These are phyloP conservation scores for Hypoxylon rubiginosum DNA, from an alignment of 2,329 filamentous ascomycete species.

Conservation along the genomic window DNA sequence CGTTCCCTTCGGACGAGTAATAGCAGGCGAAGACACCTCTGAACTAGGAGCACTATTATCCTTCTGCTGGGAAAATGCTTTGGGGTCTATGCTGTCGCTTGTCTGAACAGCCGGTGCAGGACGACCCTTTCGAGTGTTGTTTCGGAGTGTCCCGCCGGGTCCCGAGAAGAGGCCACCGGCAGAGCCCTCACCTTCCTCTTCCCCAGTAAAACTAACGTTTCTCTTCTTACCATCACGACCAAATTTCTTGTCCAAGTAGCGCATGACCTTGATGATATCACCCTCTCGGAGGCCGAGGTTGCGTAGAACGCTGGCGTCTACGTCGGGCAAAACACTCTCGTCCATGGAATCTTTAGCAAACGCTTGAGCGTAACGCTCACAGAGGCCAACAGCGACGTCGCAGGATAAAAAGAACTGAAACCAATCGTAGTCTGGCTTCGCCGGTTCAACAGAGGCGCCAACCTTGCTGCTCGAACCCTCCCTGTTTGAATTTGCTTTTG, in stretches of 20 bases:
- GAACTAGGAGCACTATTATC: constrained; percentile 58
- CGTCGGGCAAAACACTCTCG: constrained; percentile 90
- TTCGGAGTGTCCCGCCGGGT: constrained; percentile 88
- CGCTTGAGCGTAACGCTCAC: constrained; percentile 91
- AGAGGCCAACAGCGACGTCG: constrained; percentile 91
- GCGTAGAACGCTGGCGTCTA: constrained; percentile 84
- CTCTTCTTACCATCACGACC: constrained; percentile 73
- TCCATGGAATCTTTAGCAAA: constrained; percentile 96
- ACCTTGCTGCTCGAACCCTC: constrained; percentile 55
- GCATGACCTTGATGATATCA: constrained; percentile 96
- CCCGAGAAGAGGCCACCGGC: constrained; percentile 86
- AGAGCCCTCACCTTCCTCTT: constrained; percentile 70
- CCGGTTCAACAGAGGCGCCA: constrained; percentile 73
- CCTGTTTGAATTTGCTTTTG: constrained; percentile 50
- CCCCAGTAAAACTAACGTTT: constrained; percentile 44
- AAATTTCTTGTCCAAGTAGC: constrained; percentile 85
- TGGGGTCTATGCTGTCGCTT: constrained; percentile 88
- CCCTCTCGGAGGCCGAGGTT: constrained; percentile 95
- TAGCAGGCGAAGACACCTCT: constrained; percentile 54
- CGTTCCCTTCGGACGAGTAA: constrained; percentile 49
- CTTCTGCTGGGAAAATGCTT: constrained; percentile 79
- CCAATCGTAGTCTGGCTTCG: constrained; percentile 91
- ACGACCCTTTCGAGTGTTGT: constrained; percentile 93
- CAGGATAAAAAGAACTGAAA: constrained; percentile 97
- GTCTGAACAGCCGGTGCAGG: constrained; percentile 89